phyloP scores from a whole-genome alignment of 495 filamentous ascomycete species.

The Aspergillus ostianus region DNA sequence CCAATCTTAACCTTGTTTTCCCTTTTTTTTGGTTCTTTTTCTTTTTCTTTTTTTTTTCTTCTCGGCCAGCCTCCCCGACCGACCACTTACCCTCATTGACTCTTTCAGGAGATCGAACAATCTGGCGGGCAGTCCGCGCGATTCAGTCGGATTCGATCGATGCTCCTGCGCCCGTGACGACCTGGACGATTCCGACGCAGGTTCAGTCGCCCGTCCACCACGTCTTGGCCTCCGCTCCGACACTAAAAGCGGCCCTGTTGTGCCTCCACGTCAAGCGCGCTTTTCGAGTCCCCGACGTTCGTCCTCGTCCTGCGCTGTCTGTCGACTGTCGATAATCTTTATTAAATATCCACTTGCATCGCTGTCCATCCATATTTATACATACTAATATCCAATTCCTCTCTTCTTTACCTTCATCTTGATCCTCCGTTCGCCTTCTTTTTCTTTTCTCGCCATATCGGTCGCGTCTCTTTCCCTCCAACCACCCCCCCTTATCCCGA shows the following conservation, averaged over 20 bases:
- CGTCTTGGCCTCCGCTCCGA: constrained; percentile 43
- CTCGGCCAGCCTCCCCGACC: not conserved
- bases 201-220: constrained; percentile 29
- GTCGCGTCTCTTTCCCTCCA: constrained; percentile 3
- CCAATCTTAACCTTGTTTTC: not conserved
- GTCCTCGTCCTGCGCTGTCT: constrained; percentile 9
- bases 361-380: constrained; percentile 5
- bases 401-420: constrained; percentile 2
- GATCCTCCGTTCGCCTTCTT: constrained; percentile 2
- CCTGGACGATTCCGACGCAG: constrained; percentile 27
- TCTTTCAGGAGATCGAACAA: constrained; percentile 19
- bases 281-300: constrained; percentile 26
- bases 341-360: constrained; percentile 3
- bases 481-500: constrained; percentile 2
- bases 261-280: constrained; percentile 39
- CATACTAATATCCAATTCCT: not conserved
- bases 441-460: constrained; percentile 3
- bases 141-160: constrained; percentile 29
- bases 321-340: constrained; percentile 11
- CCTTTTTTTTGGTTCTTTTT: not conserved
- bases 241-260: constrained; percentile 43
- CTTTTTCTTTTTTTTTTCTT: constrained; percentile 6
- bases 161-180: constrained; percentile 33
- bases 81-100: constrained; percentile 15
- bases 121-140: constrained; percentile 30